Evolutionary conservation across 805 yeast species (phyloP).

Genomic region (Saccharomycopsis javanensis): DNA sequence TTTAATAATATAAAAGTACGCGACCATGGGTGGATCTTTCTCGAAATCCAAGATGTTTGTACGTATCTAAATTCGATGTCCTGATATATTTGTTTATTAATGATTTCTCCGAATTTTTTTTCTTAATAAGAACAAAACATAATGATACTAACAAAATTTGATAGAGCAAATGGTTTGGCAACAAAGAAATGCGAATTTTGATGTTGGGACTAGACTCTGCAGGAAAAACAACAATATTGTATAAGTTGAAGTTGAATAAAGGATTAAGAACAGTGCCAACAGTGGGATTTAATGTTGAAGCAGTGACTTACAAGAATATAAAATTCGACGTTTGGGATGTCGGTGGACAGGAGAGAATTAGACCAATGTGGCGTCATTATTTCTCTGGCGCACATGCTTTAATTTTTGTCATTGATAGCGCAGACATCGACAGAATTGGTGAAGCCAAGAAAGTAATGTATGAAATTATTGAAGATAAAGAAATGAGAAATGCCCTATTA

Average conservation of each 20-base stretch:
- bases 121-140: too few species aligned
- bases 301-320: conserved; percentile 71
- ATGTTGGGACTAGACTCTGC: conserved; percentile 93
- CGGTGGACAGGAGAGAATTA: conserved; percentile 89
- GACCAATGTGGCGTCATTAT: conserved; percentile 94
- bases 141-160: conserved; percentile 14
- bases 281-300: conserved; percentile 88
- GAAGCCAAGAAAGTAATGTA: conserved; percentile 72
- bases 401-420: conserved; percentile 81
- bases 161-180: conserved; percentile 40
- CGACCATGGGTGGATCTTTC: conserved; percentile 27
- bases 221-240: conserved; percentile 82
- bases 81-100: too few species aligned
- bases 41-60: conserved; percentile 26
- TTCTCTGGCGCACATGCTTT: conserved; percentile 88
- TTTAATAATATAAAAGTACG: not conserved
- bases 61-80: too few species aligned
- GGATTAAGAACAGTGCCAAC: conserved; percentile 80
- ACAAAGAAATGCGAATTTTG: conserved; percentile 52
- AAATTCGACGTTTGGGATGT: conserved; percentile 90
- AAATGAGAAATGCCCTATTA: conserved; percentile 68
- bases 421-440: conserved; percentile 60
- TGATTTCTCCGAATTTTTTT: not conserved
- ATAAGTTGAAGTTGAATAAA: conserved; percentile 71
- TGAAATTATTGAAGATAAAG: conserved; percentile 73